Evolutionary conservation across 106 monocot species (phyloP).

Genomic region (Apostasia shenzhenica): DNA sequence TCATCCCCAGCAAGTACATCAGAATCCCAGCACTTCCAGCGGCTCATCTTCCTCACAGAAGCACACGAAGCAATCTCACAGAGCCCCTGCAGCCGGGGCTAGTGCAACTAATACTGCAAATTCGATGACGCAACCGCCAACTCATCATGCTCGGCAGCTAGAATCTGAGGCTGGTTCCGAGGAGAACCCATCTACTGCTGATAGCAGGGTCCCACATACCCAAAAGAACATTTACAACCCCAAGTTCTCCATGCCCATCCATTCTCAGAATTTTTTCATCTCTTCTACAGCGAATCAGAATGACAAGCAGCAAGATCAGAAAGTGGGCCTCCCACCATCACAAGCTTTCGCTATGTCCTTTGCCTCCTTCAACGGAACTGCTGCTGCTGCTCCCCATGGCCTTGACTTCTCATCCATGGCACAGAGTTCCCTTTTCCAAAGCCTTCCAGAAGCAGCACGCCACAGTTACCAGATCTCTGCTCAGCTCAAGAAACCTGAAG

Average conservation of each 20-base stretch:
- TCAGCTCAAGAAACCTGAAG: conserved; percentile 46
- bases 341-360: conserved; percentile 78
- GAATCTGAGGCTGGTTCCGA: conserved; percentile 25
- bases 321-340: conserved; percentile 40
- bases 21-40: conserved; percentile 52
- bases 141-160: conserved; percentile 25
- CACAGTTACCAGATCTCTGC: conserved; percentile 46
- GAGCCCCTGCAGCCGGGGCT: conserved; percentile 1
- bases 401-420: conserved; percentile 65
- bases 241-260: conserved; percentile 55
- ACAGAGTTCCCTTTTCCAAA: conserved; percentile 55
- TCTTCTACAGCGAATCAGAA: conserved; percentile 33
- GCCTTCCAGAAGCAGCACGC: conserved; percentile 42
- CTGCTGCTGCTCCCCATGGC: conserved; percentile 21
- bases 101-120: conserved; percentile 8
- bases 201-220: conserved; percentile 32
- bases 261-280: conserved; percentile 56
- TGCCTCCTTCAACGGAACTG: conserved; percentile 31
- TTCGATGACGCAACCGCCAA: conserved; percentile 21
- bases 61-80: conserved; percentile 34
- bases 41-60: conserved; percentile 73
- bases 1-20: conserved; percentile 28
- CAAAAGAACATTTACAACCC: conserved; percentile 39
- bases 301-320: conserved; percentile 36
- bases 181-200: conserved; percentile 36